These are phyloP conservation scores for Suillus fuscotomentosus DNA, from an alignment of 768 basidiomycete species.

Conservation along the genomic window DNA sequence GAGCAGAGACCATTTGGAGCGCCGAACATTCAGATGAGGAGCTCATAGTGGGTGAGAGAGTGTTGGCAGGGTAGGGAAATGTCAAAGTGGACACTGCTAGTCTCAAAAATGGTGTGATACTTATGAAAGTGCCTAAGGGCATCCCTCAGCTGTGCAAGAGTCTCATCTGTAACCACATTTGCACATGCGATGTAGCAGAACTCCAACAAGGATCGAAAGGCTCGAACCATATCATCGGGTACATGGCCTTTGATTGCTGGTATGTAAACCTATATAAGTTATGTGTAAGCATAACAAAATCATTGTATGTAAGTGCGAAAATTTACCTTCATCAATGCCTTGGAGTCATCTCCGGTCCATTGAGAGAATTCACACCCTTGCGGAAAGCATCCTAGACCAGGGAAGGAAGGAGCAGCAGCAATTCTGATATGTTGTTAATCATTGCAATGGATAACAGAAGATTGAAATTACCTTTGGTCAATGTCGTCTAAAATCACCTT, in stretches of 20 bases:
- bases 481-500: slow-evolving; percentile 32
- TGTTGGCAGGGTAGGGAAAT: slow-evolving; percentile 19
- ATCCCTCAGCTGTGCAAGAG: slow-evolving; percentile 5
- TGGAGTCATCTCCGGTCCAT: slow-evolving; percentile 6
- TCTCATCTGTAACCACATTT: slow-evolving; percentile 10
- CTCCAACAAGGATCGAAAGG: slow-evolving; percentile 24
- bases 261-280: slow-evolving; percentile 27
- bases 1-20: slow-evolving; percentile 1
- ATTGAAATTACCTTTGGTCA: slow-evolving; percentile 4
- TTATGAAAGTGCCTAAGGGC: slow-evolving; percentile 2
- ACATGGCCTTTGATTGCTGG: slow-evolving; percentile 30
- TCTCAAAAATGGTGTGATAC: slow-evolving; percentile 11
- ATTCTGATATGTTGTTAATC: slow-evolving; percentile 15
- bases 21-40: background rate
- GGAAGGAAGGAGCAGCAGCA: slow-evolving; percentile 25
- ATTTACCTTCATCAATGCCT: slow-evolving; percentile 27
- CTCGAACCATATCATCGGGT: slow-evolving; percentile 25
- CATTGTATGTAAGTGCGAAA: background rate
- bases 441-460: background rate
- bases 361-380: slow-evolving; percentile 2
- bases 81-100: slow-evolving; percentile 9
- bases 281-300: too few species aligned
- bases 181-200: slow-evolving; percentile 23
- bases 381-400: slow-evolving; percentile 6
- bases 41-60: slow-evolving; percentile 16